Evolutionary conservation across 805 yeast species (phyloP).

Genomic region (Saturnispora bothae): DNA sequence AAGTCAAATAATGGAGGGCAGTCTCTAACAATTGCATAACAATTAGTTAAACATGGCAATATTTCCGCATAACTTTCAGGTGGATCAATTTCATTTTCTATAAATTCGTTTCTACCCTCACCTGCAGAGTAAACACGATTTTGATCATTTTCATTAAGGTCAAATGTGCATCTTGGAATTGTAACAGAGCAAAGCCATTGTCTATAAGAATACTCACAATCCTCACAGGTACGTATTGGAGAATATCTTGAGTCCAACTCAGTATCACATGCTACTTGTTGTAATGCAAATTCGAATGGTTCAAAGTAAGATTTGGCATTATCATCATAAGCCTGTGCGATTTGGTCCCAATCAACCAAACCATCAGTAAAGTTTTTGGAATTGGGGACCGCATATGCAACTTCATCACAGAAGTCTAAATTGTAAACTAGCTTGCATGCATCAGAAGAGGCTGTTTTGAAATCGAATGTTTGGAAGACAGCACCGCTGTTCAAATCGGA

Average conservation of each 20-base stretch:
- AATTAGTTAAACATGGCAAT: constrained; percentile 75
- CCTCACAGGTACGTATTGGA: constrained; percentile 59
- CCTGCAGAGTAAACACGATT: constrained; percentile 37
- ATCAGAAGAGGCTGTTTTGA: constrained; percentile 41
- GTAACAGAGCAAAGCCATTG: constrained; percentile 86
- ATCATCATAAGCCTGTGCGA: constrained; percentile 48
- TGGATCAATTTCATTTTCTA: constrained; percentile 46
- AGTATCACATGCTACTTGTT: constrained; percentile 67
- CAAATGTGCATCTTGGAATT: constrained; percentile 68
- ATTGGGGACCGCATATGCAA: constrained; percentile 81
- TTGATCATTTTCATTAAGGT: constrained; percentile 26
- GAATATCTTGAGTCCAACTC: constrained; percentile 59
- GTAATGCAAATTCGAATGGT: constrained; percentile 67
- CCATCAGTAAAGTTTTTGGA: constrained; percentile 21
- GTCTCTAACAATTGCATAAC: constrained; percentile 67
- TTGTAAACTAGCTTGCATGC: constrained; percentile 69
- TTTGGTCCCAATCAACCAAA: constrained; percentile 22
- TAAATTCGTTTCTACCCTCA: constrained; percentile 48
- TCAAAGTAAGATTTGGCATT: constrained; percentile 44
- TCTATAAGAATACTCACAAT: constrained; percentile 62
- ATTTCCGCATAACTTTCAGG: constrained; percentile 59
- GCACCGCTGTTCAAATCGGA: constrained; percentile 45
- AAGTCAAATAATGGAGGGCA: constrained; percentile 77
- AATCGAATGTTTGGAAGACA: constrained; percentile 42
- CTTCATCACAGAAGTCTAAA: constrained; percentile 65